Evolutionary conservation across 2,329 filamentous ascomycete genomes (phyloP).

Genomic region (Cercospora sp.): DNA sequence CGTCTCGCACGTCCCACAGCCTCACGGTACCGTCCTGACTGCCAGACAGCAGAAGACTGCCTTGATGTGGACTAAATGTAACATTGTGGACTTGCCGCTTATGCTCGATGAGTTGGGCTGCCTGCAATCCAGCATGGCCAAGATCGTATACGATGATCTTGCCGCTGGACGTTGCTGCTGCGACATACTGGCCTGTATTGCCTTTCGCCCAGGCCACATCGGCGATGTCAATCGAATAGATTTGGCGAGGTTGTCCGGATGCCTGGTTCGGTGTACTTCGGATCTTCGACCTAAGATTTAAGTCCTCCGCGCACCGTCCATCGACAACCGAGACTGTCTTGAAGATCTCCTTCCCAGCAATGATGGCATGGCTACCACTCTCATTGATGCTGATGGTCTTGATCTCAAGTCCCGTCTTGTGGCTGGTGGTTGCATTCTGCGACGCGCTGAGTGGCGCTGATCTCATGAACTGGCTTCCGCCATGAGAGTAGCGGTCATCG

Average conservation of each 20-base stretch:
- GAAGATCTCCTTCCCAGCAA: constrained; percentile 66
- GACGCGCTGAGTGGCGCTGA: constrained; percentile 34
- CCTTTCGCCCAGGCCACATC: constrained; percentile 70
- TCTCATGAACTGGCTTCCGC: constrained; percentile 28
- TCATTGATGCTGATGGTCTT: constrained; percentile 65
- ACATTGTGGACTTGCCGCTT: constrained; percentile 65
- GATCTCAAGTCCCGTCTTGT: constrained; percentile 66
- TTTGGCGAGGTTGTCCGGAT: constrained; percentile 48
- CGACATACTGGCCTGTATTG: constrained; percentile 60
- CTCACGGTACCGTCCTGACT: constrained; percentile 66
- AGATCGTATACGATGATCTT: constrained; percentile 67
- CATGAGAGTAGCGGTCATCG: constrained; percentile 28
- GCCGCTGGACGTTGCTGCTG: constrained; percentile 65
- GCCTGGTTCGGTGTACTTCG: constrained; percentile 58
- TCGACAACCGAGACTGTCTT: constrained; percentile 62
- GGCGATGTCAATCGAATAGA: constrained; percentile 58
- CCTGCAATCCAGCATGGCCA: constrained; percentile 60
- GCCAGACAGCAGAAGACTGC: constrained; percentile 62
- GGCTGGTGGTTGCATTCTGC: constrained; percentile 58
- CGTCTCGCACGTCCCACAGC: constrained; percentile 64
- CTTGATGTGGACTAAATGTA: constrained; percentile 64
- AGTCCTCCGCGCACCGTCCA: constrained; percentile 61
- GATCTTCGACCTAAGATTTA: constrained; percentile 63
- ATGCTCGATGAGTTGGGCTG: constrained; percentile 64
- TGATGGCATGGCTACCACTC: constrained; percentile 62